Base-by-base conservation (phyloP, 2,329 filamentous ascomycete genomes). In the Diaporthe sp. region DNA sequence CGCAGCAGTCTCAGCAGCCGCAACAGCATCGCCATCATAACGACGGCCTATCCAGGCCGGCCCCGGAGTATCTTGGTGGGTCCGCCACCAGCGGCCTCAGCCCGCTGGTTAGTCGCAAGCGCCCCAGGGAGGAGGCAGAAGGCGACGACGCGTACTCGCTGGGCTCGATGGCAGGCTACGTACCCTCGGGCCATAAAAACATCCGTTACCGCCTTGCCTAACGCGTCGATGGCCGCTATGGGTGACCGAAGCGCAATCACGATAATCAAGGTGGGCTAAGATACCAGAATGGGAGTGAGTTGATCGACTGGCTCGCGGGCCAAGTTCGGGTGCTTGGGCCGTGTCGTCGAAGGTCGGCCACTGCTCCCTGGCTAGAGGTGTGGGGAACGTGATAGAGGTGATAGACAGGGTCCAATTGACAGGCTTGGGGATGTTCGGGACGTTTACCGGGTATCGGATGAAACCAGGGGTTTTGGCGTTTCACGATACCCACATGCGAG, bases 381-480 rank as follows among this genome's bases (percentile, higher is more conserved):
- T 64, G 58, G 64, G 58, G 61, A 54, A 67, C 45, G 54, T 40
- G 52, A 57, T 54, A 50, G 67, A 22, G 47, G 50, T 45, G 40
- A 68, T 70, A 25, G 47, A 54, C 55, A 70, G 38, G 54, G 47
- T 50, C 64, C 35, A 22, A 47, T 45, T 64, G 64, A 75, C 50
- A 70, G 74, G 71, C 38, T 69, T 52, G 35, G 60, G 70, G 64
- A 58, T 57, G 72, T 58, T 73, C 70, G 61, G 71, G 45, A 73
- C 22, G 38, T 72, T 70, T 68, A 61, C 70, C 50, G 60, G 52
- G 61, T 40, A 70, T 61, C 54, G 71, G 57, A 55, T 60, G 45
- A 64, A 70, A 60, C 64, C 71, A 73, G 64, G 71, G 71, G 40
- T 60, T 69, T 66, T 45, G 74, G 74, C 74, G 70, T 75, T 73